Conservation (phyloP, 805 yeast species). For the Spathaspora girioi region DNA sequence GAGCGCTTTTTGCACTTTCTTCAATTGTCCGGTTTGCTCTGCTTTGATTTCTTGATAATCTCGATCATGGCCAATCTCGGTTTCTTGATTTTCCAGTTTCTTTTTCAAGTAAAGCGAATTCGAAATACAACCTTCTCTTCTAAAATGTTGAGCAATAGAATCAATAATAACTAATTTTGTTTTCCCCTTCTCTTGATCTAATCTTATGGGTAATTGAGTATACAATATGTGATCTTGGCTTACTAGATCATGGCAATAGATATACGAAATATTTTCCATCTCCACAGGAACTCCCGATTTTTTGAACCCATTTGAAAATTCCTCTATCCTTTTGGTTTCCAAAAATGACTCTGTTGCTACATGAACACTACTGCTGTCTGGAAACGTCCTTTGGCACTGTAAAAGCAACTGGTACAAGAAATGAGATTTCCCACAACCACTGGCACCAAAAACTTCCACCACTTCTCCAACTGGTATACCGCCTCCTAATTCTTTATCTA, state of each 20-base stretch:
- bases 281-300: slow-evolving; percentile 7
- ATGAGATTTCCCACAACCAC: slow-evolving; percentile 87
- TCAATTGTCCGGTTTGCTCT: slow-evolving; percentile 15
- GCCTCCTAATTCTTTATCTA: slow-evolving; percentile 27
- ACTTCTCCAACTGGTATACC: slow-evolving; percentile 29
- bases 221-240: slow-evolving; percentile 68
- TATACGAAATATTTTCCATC: slow-evolving; percentile 43
- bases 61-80: slow-evolving; percentile 7
- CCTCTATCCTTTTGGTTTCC: slow-evolving; percentile 57
- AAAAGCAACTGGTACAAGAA: slow-evolving; percentile 63
- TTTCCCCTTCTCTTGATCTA: slow-evolving; percentile 26
- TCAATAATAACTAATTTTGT: slow-evolving; percentile 68
- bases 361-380: slow-evolving; percentile 39
- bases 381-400: slow-evolving; percentile 41
- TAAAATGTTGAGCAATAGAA: slow-evolving; percentile 77
- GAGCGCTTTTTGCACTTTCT: slow-evolving; percentile 15
- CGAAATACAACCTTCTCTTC: slow-evolving; percentile 48
- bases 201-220: slow-evolving; percentile 60
- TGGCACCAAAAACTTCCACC: slow-evolving; percentile 79
- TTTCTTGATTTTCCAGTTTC: slow-evolving; percentile 17
- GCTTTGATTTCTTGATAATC: slow-evolving; percentile 12
- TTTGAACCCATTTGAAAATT: slow-evolving; percentile 15
- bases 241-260: slow-evolving; percentile 64
- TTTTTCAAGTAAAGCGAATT: slow-evolving; percentile 32
- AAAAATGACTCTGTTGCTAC: slow-evolving; percentile 76